Evolutionary conservation across 306 rosid species (phyloP).

Genomic region (Geum urbanum): DNA sequence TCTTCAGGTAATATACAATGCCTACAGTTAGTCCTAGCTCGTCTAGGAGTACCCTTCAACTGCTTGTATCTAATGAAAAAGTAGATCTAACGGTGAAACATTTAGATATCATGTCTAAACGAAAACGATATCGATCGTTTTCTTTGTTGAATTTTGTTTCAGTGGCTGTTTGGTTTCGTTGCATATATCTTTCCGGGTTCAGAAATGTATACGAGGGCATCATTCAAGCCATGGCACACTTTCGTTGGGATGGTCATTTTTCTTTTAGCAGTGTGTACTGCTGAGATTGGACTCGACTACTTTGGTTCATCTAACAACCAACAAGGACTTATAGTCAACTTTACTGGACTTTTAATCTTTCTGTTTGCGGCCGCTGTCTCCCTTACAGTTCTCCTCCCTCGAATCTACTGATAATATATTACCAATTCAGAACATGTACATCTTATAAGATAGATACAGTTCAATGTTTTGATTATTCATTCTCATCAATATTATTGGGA

Average conservation of each 20-base stretch:
- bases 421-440: neutral
- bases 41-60: neutral
- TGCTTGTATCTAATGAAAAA: neutral
- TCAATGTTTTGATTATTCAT: neutral
- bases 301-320: conserved; percentile 6
- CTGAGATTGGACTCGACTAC: conserved; percentile 35
- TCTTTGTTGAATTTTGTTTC: neutral
- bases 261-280: conserved; percentile 43
- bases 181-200: conserved; percentile 48
- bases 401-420: conserved; percentile 2
- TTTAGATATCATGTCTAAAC: no score
- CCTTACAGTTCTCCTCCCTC: conserved; percentile 53
- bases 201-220: conserved; percentile 38
- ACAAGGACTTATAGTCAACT: conserved; percentile 52
- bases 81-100: neutral
- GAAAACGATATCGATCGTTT: no score
- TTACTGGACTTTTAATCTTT: conserved; percentile 55
- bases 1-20: conserved; percentile 40
- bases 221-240: conserved; percentile 61
- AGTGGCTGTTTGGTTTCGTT: conserved; percentile 52
- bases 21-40: neutral
- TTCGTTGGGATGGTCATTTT: conserved; percentile 50
- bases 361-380: conserved; percentile 45
- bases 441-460: neutral
- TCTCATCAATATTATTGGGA: neutral